Evolutionary conservation across 2,329 filamentous ascomycete species (phyloP), one percentile per base, ranked within the genome.

Genomic region (Zymoseptoria tritici): DNA sequence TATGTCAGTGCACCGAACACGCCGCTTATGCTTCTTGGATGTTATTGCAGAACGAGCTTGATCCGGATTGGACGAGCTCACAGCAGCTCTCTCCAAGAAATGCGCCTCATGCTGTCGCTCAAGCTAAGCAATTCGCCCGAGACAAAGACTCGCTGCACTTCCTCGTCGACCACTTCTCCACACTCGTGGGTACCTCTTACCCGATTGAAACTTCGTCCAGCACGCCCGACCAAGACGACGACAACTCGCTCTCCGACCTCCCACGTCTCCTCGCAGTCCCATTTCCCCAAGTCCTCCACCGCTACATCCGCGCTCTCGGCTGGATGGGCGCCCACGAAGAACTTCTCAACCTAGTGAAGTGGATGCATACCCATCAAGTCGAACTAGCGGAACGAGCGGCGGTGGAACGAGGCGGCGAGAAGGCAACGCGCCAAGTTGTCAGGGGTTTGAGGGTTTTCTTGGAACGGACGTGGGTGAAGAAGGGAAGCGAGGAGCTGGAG

Each of bases 251-350:
- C 16, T 3, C 13, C 26, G 8, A 29, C 16, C 60, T 74, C 2
- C 61, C 72, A 55, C 56, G 60, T 7, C 71, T 81, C 1, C 72
- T 79, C 7, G 73, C 77, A 46, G 70, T 76, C 11, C 75, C 85
- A 9, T 71, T 72, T 9, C 79, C 81, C 6, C 73, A 73, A 20
- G 72, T 79, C 46, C 68, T 84, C 1, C 83, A 88, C 65, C 75
- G 77, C 2, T 88, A 89, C 68, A 79, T 91, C 70, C 80, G 85
- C 53, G 79, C 83, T 1, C 75, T 91, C 21, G 87, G 83, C 0
- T 79, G 81, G 56, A 72, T 85, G n/a, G 81, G 80, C 42, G 84
- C 90, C 64, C 77, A 78, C 54, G 74, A 80, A 2, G 83, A 81
- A 55, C 83, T 90, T 70, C 77, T 81, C 4, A 75, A 75, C 3